Percentiles rank a stretch among this genome's conserved stretches.
phyloP scores from a whole-genome alignment of 768 basidiomycete genomes.

The Baorangia bicolor region DNA sequence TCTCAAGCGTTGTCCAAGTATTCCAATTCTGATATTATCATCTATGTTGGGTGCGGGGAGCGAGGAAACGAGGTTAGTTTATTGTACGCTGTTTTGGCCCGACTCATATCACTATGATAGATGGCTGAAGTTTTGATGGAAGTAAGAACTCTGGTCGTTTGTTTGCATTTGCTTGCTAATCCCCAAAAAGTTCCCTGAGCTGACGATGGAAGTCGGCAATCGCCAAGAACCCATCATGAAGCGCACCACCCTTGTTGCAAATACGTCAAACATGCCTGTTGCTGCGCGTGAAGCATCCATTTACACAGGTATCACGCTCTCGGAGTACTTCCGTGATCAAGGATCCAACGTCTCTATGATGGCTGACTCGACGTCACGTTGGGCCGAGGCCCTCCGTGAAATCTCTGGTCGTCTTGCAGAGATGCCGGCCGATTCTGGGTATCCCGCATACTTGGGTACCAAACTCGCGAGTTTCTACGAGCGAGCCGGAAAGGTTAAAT shows the following conservation, averaged over 20 bases:
- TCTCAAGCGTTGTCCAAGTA: conserved; percentile 97
- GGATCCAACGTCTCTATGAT: conserved; percentile 98
- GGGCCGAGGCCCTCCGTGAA: conserved; percentile 99
- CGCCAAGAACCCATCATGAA: conserved; percentile 99
- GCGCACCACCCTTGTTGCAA: conserved; percentile 96
- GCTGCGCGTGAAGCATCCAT: conserved; percentile 99
- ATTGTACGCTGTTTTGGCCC: conserved; percentile 36
- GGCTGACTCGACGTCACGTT: conserved; percentile 98
- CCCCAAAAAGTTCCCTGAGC: conserved; percentile 67
- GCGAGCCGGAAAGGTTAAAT: conserved; percentile 93
- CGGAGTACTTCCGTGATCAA: conserved; percentile 99
- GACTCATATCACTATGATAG: conserved; percentile 37
- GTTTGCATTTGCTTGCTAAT: conserved; percentile 13
- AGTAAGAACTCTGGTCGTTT: conserved; percentile 38
- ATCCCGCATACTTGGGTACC: conserved; percentile 94
- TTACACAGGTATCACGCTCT: conserved; percentile 98
- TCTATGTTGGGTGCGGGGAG: conserved; percentile 99
- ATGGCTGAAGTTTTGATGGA: conserved; percentile 99
- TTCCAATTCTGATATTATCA: conserved; percentile 98
- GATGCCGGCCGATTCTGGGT: conserved; percentile 99
- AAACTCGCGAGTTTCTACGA: conserved; percentile 99
- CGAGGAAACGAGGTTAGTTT: conserved; percentile 86
- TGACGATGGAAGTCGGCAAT: conserved; percentile 88
- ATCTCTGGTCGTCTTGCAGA: conserved; percentile 98
- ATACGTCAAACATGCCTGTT: conserved; percentile 99